Percentiles rank a stretch among this genome's conserved stretches.
Evolutionary conservation across 495 filamentous ascomycete species (phyloP).

Genomic region (Penicillium malachiteum): DNA sequence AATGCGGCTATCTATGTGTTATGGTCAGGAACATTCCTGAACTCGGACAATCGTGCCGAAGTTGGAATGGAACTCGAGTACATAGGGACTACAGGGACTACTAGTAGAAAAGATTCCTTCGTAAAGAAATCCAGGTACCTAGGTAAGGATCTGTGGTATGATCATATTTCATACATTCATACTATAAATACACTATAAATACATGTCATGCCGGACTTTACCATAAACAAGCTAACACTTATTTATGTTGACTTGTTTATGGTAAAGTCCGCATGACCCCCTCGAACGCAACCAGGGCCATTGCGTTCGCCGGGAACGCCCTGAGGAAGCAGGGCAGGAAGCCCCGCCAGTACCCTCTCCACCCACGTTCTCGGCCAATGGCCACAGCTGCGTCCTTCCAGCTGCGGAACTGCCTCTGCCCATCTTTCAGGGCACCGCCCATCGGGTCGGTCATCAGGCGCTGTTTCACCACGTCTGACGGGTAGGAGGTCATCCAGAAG

Average conservation of each 20-base stretch:
- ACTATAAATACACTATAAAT: too few relatives aligned
- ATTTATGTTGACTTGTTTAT: slow-evolving; percentile 13
- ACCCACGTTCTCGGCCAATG: slow-evolving; percentile 73
- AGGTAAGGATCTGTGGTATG: too few relatives aligned
- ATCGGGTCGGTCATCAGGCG: slow-evolving; percentile 94
- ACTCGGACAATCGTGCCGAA: not conserved
- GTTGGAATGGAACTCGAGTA: too few relatives aligned
- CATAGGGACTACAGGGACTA: too few relatives aligned
- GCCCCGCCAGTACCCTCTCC: slow-evolving; percentile 84
- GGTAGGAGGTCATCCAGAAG: slow-evolving; percentile 92
- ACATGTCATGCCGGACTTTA: too few relatives aligned
- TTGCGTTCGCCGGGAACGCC: slow-evolving; percentile 95
- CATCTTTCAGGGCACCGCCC: slow-evolving; percentile 66
- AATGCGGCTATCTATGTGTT: slow-evolving; percentile 14
- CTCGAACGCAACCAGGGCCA: slow-evolving; percentile 92
- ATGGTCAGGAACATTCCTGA: slow-evolving; percentile 19
- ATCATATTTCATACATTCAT: too few relatives aligned
- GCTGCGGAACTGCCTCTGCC: slow-evolving; percentile 62
- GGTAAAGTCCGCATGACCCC: slow-evolving; percentile 81
- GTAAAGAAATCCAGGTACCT: too few relatives aligned
- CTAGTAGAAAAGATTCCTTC: too few relatives aligned
- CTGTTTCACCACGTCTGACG: slow-evolving; percentile 94
- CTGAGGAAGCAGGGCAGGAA: slow-evolving; percentile 91
- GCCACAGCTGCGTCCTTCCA: slow-evolving; percentile 81
- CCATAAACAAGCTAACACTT: too few relatives aligned